Percentiles rank a stretch among this genome's conserved stretches.
phyloP scores from a whole-genome alignment of 331 rosid species.

The Quercus phellos region DNA sequence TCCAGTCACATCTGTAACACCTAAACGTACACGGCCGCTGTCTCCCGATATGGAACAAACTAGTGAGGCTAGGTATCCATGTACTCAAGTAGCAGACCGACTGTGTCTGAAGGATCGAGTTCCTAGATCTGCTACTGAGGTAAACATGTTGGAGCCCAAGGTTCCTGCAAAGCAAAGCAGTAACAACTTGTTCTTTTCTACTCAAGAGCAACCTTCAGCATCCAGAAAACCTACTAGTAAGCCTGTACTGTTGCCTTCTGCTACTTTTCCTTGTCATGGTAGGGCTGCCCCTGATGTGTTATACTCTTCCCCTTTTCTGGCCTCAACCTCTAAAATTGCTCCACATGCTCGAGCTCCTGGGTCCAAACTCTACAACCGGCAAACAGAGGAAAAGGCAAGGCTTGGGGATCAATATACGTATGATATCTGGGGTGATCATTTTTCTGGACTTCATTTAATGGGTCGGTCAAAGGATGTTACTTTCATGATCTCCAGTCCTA shows the following conservation, averaged over 20 bases:
- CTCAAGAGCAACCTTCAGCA: slow-evolving; percentile 34
- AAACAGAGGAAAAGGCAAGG: slow-evolving; percentile 37
- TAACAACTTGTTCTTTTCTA: slow-evolving; percentile 18
- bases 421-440: slow-evolving; percentile 97
- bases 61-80: slow-evolving; percentile 31
- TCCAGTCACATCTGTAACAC: slow-evolving; percentile 42
- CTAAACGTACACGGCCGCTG: slow-evolving; percentile 42
- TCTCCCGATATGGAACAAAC: slow-evolving; percentile 54
- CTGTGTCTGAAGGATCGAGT: slow-evolving; percentile 27
- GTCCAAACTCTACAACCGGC: slow-evolving; percentile 36
- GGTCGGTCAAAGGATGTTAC: slow-evolving; percentile 47
- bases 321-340: slow-evolving; percentile 38
- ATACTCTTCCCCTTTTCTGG: slow-evolving; percentile 25
- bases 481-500: slow-evolving; percentile 41
- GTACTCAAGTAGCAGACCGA: slow-evolving; percentile 23
- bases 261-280: slow-evolving; percentile 38
- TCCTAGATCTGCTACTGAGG: slow-evolving; percentile 25
- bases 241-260: slow-evolving; percentile 46
- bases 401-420: slow-evolving; percentile 59
- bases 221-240: slow-evolving; percentile 26
- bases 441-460: slow-evolving; percentile 66
- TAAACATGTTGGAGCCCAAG: slow-evolving; percentile 25
- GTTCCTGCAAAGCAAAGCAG: slow-evolving; percentile 18
- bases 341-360: slow-evolving; percentile 79
- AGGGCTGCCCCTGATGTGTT: slow-evolving; percentile 29